Evolutionary conservation across 225 moss, liverwort and hornwort genomes (phyloP).

Genomic region (Marchantia polymorpha): DNA sequence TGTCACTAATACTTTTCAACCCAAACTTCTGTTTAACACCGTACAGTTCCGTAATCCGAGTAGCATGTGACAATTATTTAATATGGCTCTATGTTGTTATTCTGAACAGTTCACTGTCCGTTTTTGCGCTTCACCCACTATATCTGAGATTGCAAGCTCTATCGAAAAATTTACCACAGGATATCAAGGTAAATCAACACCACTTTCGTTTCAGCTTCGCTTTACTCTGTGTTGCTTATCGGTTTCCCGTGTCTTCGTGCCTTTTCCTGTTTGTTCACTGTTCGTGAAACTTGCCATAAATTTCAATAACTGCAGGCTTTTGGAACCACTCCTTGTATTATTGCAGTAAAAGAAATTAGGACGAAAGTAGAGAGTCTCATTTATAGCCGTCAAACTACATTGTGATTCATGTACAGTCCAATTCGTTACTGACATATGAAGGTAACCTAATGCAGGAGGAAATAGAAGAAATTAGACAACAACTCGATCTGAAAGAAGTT

Average conservation of each 20-base stretch:
- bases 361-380: no score
- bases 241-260: no score
- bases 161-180: constrained; percentile 55
- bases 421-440: background rate
- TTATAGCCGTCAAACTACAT: no score
- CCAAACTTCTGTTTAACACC: background rate
- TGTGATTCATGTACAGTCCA: background rate
- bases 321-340: no score
- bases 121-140: constrained; percentile 88
- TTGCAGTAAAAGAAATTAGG: no score
- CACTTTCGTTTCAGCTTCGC: no score
- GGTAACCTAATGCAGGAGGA: constrained; percentile 42
- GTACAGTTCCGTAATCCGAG: background rate
- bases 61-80: background rate
- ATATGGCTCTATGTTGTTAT: background rate
- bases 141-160: constrained; percentile 78
- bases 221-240: no score
- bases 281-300: no score
- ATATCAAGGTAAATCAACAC: constrained; percentile 55
- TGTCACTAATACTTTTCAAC: background rate
- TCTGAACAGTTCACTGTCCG: constrained; percentile 74
- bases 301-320: no score
- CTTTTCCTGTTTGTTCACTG: no score
- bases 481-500: constrained; percentile 66
- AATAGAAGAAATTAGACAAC: constrained; percentile 48